phyloP scores from a whole-genome alignment of 768 basidiomycete species.

The Serendipita sp. region DNA sequence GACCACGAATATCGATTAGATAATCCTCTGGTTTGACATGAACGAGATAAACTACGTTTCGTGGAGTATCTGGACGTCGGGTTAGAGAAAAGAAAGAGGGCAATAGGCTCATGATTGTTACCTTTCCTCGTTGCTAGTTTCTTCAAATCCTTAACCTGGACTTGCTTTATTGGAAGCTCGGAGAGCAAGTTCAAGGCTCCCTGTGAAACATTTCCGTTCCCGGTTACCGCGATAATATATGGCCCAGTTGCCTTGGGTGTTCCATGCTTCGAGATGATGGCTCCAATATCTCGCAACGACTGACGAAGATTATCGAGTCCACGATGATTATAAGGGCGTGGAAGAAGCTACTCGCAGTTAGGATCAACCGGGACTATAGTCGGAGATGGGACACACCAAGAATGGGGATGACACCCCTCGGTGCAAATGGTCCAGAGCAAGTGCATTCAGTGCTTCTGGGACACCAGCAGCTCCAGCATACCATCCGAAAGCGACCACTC shows the following conservation, averaged over 20 bases:
- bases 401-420: slow-evolving; percentile 71
- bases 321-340: slow-evolving; percentile 61
- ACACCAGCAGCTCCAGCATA: slow-evolving; percentile 83
- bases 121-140: slow-evolving; percentile 37
- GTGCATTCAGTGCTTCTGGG: slow-evolving; percentile 61
- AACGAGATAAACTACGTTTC: slow-evolving; percentile 35
- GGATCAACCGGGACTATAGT: background rate
- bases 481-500: slow-evolving; percentile 84
- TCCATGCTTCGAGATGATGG: slow-evolving; percentile 36
- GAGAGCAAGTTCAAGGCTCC: slow-evolving; percentile 58
- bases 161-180: slow-evolving; percentile 49
- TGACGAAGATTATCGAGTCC: slow-evolving; percentile 38
- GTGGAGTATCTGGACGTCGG: slow-evolving; percentile 26
- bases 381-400: slow-evolving; percentile 33
- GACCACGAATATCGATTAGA: slow-evolving; percentile 34
- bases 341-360: slow-evolving; percentile 40
- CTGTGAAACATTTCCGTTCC: slow-evolving; percentile 66
- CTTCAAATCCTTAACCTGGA: slow-evolving; percentile 41
- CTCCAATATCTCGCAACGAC: slow-evolving; percentile 41
- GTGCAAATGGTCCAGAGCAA: slow-evolving; percentile 65
- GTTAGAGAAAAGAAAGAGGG: slow-evolving; percentile 4
- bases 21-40: slow-evolving; percentile 60
- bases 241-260: slow-evolving; percentile 55
- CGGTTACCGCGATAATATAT: slow-evolving; percentile 66
- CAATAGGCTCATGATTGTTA: slow-evolving; percentile 16